Conservation (phyloP, 163 green algal genomes). For the Prototheca stagnorum region DNA sequence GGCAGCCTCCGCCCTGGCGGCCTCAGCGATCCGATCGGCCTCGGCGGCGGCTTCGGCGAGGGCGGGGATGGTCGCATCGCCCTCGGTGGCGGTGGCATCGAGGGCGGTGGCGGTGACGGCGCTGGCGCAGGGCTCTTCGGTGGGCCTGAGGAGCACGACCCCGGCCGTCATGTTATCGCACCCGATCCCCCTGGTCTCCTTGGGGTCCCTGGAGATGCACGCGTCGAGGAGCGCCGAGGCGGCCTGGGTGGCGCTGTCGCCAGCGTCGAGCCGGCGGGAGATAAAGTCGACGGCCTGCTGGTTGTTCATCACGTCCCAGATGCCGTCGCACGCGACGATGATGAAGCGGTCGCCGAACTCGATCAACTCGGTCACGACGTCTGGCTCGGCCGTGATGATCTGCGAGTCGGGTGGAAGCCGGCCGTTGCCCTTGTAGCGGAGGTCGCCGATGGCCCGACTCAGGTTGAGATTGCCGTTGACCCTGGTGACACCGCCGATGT, state of each 20-base stretch:
- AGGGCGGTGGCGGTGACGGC: not conserved
- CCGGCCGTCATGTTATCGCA: constrained; percentile 85
- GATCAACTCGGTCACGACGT: constrained; percentile 37
- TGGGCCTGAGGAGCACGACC: constrained; percentile 13
- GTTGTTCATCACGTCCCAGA: constrained; percentile 88
- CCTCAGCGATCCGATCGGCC: too few species aligned
- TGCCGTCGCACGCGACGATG: constrained; percentile 75
- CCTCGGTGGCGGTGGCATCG: too few species aligned
- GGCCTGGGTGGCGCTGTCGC: constrained; percentile 25
- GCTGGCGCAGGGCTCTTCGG: not conserved
- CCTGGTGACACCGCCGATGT: constrained; percentile 73
- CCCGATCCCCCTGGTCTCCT: constrained; percentile 59
- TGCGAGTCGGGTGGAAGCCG: constrained; percentile 35
- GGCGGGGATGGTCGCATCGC: not conserved
- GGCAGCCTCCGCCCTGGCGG: too few species aligned
- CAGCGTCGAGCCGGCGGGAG: constrained; percentile 25
- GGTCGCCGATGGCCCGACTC: constrained; percentile 85
- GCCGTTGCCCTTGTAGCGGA: constrained; percentile 86
- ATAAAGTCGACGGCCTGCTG: constrained; percentile 65
- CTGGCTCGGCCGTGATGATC: constrained; percentile 81
- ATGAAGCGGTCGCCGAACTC: constrained; percentile 63
- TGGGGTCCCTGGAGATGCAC: constrained; percentile 68
- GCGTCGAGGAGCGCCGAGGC: constrained; percentile 52
- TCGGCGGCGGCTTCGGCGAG: too few species aligned
- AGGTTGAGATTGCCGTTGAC: constrained; percentile 97